Percentiles rank a stretch among this genome's conserved stretches.
Evolutionary conservation across 495 filamentous ascomycete species (phyloP).

Genomic region (Xylaria venustula): DNA sequence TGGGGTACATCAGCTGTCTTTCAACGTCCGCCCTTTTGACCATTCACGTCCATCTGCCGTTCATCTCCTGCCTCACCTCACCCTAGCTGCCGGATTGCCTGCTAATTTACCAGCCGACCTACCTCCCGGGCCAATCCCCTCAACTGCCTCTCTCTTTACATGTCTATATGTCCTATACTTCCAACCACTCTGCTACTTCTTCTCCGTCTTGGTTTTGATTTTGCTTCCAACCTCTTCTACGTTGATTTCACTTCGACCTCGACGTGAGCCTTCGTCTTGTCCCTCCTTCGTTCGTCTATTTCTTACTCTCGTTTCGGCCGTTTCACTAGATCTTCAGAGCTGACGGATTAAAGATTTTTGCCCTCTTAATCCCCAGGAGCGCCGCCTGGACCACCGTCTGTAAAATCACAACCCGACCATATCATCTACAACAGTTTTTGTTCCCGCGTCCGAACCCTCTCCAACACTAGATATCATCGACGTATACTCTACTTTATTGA

Average conservation of each 20-base stretch:
- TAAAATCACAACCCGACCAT: background rate
- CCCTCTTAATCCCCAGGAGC: background rate
- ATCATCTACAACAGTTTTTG: background rate
- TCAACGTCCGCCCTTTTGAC: background rate
- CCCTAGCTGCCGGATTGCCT: background rate
- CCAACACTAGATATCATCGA: background rate
- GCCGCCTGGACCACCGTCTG: background rate
- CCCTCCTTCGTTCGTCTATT: background rate
- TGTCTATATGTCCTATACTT: background rate
- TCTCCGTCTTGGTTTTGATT: background rate
- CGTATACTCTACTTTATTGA: background rate
- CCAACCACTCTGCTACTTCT: background rate
- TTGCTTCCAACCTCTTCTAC: background rate
- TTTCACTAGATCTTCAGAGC: background rate
- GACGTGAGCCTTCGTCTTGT: background rate
- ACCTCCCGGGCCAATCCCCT: background rate
- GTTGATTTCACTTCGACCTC: background rate
- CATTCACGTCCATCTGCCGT: background rate
- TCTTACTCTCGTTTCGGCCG: background rate
- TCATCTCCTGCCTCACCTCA: background rate
- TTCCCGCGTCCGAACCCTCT: background rate
- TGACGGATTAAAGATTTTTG: background rate
- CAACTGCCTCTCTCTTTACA: background rate
- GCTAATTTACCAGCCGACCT: background rate
- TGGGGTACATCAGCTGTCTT: background rate